phyloP scores from a whole-genome alignment of 768 basidiomycete genomes.

The Boletus vinaceobasis region DNA sequence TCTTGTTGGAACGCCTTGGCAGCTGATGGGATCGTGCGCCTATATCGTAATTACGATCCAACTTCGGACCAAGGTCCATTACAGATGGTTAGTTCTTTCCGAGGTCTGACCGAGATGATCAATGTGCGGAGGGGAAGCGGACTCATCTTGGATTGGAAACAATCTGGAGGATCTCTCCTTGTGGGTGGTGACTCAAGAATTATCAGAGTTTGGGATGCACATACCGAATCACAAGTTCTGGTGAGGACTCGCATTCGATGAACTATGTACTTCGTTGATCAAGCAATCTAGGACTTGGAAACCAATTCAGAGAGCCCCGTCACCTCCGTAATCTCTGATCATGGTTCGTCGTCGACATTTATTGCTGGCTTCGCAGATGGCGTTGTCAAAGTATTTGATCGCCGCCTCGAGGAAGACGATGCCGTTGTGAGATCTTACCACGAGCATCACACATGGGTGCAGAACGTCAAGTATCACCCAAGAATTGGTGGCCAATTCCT shows the following conservation, averaged over 20 bases:
- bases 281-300: conserved; percentile 64
- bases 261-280: neutral
- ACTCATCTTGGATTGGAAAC: conserved; percentile 91
- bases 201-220: conserved; percentile 93
- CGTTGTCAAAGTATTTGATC: conserved; percentile 84
- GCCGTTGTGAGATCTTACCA: conserved; percentile 76
- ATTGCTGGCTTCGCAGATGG: conserved; percentile 93
- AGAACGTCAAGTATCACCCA: conserved; percentile 85
- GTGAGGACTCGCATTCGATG: conserved; percentile 40
- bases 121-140: conserved; percentile 77
- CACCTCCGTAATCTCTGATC: conserved; percentile 79
- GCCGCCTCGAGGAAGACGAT: conserved; percentile 78
- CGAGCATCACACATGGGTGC: conserved; percentile 85
- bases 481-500: conserved; percentile 65
- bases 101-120: conserved; percentile 77
- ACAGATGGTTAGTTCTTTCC: conserved; percentile 92
- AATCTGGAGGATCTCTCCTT: conserved; percentile 78
- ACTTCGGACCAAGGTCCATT: conserved; percentile 65
- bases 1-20: conserved; percentile 3
- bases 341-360: conserved; percentile 73
- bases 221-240: conserved; percentile 74
- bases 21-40: conserved; percentile 91
- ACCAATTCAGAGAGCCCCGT: conserved; percentile 90
- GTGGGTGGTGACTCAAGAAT: conserved; percentile 88
- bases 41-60: conserved; percentile 91